phyloP scores from a whole-genome alignment of 2,329 filamentous ascomycete genomes.

The Ophiostoma himal-ulmi region DNA sequence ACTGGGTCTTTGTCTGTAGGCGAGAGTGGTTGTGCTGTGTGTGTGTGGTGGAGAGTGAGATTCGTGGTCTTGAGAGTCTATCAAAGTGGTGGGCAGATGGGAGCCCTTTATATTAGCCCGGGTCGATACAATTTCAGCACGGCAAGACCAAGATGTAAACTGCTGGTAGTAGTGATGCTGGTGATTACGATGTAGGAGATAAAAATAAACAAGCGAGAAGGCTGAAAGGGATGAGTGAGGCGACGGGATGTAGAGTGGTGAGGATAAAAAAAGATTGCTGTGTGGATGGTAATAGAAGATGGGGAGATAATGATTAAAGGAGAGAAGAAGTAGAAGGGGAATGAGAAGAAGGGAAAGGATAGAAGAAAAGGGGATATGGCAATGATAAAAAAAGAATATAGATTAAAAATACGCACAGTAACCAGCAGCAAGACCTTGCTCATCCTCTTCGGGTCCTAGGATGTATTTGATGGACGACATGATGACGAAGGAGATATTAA shows the following conservation, averaged over 20 bases:
- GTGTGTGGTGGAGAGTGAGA: background rate
- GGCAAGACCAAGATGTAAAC: background rate
- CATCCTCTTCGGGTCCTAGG: conserved; percentile 2
- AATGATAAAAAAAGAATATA: background rate
- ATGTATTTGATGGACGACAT: conserved; percentile 9
- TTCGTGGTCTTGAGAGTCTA: conserved; percentile 2
- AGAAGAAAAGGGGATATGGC: background rate
- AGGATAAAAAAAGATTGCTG: background rate
- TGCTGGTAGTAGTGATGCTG: background rate
- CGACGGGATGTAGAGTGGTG: background rate
- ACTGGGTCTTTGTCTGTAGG: conserved; percentile 3
- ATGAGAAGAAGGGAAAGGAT: background rate
- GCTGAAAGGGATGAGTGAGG: background rate
- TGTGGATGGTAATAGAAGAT: background rate
- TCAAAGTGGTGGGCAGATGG: background rate
- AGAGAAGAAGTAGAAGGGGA: background rate
- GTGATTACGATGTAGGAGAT: background rate
- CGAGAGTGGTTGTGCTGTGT: background rate
- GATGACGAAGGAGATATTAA: background rate
- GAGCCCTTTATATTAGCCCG: conserved; percentile 11
- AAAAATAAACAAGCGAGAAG: conserved; percentile 10
- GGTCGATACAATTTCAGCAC: too few species aligned
- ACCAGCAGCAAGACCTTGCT: background rate
- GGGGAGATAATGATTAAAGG: background rate
- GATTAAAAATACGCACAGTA: background rate